Base-by-base conservation (phyloP, 2,329 filamentous ascomycete species). In the Paraphoma chrysanthemicola region DNA sequence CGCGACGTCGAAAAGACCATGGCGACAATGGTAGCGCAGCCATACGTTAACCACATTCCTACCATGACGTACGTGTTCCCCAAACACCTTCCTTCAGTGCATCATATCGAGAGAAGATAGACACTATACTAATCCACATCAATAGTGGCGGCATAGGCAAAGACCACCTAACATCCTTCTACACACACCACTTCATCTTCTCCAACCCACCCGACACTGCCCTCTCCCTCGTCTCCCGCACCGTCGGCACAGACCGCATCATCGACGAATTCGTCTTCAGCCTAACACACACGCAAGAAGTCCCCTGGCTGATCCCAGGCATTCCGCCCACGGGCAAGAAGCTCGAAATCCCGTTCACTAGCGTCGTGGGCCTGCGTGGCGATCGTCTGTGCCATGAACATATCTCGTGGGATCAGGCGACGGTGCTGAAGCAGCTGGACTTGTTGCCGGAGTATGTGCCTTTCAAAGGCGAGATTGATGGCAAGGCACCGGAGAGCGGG, bases 1-100 rank as follows among this genome's bases (percentile, higher is more conserved):
- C 83, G 89, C 10, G 86, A 85, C 2, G 89, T 92, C 0, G 86
- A 86, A 59, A 85, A 86, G 61, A 93, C 90, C 0, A 93, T 93
- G 90, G 82, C 81, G n/a, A 93, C 90, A 0, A 93, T 93, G 90
- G 89, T 92, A 1, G 82, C 88, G 46, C 86, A 92, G 71, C 90
- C 90, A 1, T 92, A 93, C 67, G 90, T 93, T 1, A 93, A 93
- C 69, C 89, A 93, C 69, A 81, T 92, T 1, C 88, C 90, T 0
- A 92, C 89, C 0, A 81, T 88, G 66, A 79, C 83, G 67, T 67
- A 49, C 38, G 62, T 29, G 14, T 36, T 28, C 18, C 23, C 16
- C n/a, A n/a, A n/a, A n/a, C n/a, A n/a, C n/a, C n/a, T n/a, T n/a
- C n/a, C n/a, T n/a, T n/a, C n/a, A n/a, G n/a, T n/a, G n/a, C n/a